Evolutionary conservation across 2,329 filamentous ascomycete genomes (phyloP).

Genomic region (Trematosphaeria pertusa): DNA sequence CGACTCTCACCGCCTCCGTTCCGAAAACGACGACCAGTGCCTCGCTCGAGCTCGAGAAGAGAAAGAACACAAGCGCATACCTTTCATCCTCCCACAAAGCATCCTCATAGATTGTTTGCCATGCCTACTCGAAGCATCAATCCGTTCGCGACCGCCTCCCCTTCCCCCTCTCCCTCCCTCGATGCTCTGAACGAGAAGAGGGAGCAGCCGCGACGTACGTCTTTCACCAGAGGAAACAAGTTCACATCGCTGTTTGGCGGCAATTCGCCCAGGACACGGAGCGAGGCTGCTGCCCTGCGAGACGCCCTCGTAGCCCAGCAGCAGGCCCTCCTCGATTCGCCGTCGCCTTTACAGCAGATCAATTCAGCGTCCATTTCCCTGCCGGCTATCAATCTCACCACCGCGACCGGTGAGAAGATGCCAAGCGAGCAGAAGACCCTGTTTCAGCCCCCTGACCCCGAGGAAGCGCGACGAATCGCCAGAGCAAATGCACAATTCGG

Average conservation of each 20-base stretch:
- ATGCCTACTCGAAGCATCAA: constrained; percentile 70
- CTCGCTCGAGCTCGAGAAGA: not conserved
- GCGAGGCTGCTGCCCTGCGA: constrained; percentile 68
- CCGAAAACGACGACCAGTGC: constrained; percentile 8
- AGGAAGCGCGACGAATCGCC: constrained; percentile 77
- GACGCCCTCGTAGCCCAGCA: constrained; percentile 67
- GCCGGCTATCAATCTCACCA: constrained; percentile 90
- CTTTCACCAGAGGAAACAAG: constrained; percentile 68
- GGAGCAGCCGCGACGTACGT: constrained; percentile 55
- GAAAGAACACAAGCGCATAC: constrained; percentile 7
- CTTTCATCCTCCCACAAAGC: not conserved
- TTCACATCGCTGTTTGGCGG: constrained; percentile 85
- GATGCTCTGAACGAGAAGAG: constrained; percentile 63
- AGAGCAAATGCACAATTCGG: constrained; percentile 90
- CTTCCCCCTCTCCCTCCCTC: constrained; percentile 57
- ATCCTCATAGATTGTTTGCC: constrained; percentile 36
- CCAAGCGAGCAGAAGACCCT: constrained; percentile 79
- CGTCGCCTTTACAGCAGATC: constrained; percentile 69
- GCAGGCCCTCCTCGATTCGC: constrained; percentile 67
- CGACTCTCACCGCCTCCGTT: constrained; percentile 25
- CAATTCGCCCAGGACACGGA: constrained; percentile 76
- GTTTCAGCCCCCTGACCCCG: constrained; percentile 86
- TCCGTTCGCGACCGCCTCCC: constrained; percentile 62
- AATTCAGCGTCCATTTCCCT: constrained; percentile 77
- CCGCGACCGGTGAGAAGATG: constrained; percentile 78